phyloP scores from a whole-genome alignment of 1,284 basidiomycete genomes.

The Boletellus dicymbophilus region DNA sequence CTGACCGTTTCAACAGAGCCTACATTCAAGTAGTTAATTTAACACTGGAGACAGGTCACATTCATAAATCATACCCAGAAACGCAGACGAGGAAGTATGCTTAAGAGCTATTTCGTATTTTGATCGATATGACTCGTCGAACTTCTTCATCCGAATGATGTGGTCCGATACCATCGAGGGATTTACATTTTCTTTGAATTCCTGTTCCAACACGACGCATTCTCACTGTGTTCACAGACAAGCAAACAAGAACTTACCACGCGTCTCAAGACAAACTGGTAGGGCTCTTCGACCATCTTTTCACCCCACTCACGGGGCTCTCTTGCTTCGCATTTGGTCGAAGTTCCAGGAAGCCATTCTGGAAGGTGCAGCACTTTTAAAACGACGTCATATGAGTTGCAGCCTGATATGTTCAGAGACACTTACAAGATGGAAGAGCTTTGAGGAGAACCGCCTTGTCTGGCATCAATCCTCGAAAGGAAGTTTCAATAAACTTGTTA shows the following conservation, averaged over 20 bases:
- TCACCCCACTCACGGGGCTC: constrained; percentile 9
- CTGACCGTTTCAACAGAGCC: constrained; percentile 27
- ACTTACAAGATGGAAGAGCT: constrained; percentile 26
- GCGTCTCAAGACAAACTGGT: constrained; percentile 15
- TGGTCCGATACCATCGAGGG: constrained; percentile 25
- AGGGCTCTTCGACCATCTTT: constrained; percentile 20
- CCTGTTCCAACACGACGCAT: constrained; percentile 1
- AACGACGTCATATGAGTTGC: neutral
- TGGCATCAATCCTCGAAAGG: constrained; percentile 1
- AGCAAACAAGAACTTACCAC: constrained; percentile 4
- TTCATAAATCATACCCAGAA: constrained; percentile 16
- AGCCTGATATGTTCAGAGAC: no score
- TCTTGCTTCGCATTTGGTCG: constrained; percentile 15
- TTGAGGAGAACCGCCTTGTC: constrained; percentile 19
- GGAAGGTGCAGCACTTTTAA: constrained; percentile 20
- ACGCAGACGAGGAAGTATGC: constrained; percentile 13
- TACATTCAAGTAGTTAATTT: neutral
- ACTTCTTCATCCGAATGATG: constrained; percentile 17
- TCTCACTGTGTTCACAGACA: neutral
- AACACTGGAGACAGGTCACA: no score
- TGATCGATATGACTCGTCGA: constrained; percentile 7
- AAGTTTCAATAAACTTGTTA: constrained; percentile 16
- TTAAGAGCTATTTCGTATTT: constrained; percentile 24
- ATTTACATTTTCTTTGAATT: constrained; percentile 4
- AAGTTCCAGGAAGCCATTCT: constrained; percentile 26